phyloP scores from a whole-genome alignment of 2,329 filamentous ascomycete genomes.

The Aspergillus fijiensis region DNA sequence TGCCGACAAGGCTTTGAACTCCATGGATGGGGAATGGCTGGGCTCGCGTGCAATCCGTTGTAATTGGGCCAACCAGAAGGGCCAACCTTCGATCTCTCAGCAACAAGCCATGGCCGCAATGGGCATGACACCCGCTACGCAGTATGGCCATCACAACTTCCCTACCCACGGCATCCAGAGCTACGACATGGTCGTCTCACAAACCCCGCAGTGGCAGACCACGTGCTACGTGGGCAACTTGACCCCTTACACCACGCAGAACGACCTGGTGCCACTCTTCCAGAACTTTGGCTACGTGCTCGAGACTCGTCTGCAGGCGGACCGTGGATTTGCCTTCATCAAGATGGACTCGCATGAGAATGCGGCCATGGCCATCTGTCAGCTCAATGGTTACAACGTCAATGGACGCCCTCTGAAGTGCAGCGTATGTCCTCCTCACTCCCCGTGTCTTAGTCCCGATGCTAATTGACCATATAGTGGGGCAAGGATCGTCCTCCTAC shows the following conservation, averaged over 20 bases:
- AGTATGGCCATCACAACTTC: conserved; percentile 80
- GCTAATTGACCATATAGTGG: conserved; percentile 63
- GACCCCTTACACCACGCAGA: conserved; percentile 95
- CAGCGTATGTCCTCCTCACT: conserved; percentile 70
- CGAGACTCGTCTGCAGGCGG: conserved; percentile 95
- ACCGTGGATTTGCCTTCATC: conserved; percentile 96
- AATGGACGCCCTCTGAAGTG: conserved; percentile 97
- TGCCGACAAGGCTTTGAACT: conserved; percentile 91
- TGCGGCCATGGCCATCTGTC: conserved; percentile 96
- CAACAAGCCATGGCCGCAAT: conserved; percentile 96
- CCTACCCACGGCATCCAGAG: conserved; percentile 94
- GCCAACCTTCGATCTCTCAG: conserved; percentile 97
- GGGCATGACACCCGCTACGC: conserved; percentile 97
- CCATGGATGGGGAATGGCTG: conserved; percentile 99
- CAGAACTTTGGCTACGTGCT: conserved; percentile 98
- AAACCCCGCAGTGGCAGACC: conserved; percentile 97
- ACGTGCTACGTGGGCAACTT: conserved; percentile 98
- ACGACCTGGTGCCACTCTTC: conserved; percentile 95
- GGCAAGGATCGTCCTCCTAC: conserved; percentile 96
- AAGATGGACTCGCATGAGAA: conserved; percentile 99
- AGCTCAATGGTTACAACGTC: conserved; percentile 96
- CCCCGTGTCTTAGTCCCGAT: conserved; percentile 27
- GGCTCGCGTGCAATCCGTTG: conserved; percentile 96
- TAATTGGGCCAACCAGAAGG: conserved; percentile 99
- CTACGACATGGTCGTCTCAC: conserved; percentile 93